A percentile compares a stretch with the other conserved stretches of the same genome.
These are phyloP conservation scores for Cenchrus purpureus DNA, from an alignment of 176 grass and related monocot species.

Conservation along the genomic window DNA sequence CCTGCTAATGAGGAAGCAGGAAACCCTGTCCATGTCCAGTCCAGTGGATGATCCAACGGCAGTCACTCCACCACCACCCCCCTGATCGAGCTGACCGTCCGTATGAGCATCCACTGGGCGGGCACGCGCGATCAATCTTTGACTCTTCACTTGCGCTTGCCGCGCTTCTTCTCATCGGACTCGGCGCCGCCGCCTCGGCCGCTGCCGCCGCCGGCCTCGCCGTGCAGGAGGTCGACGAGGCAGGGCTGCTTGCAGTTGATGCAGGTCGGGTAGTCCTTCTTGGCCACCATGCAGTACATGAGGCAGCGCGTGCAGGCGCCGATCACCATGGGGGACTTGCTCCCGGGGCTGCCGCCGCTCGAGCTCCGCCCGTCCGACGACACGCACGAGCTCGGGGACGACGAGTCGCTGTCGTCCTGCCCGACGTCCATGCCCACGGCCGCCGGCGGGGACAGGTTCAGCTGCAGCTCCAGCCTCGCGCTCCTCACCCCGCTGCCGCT, in stretches of 20 bases:
- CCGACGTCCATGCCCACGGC: slow-evolving; percentile 22
- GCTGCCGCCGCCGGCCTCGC: slow-evolving; percentile 28
- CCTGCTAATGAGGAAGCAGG: background rate
- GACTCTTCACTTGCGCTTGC: slow-evolving; percentile 49
- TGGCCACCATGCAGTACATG: slow-evolving; percentile 76
- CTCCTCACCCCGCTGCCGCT: slow-evolving; percentile 34
- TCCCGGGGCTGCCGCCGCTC: slow-evolving; percentile 22
- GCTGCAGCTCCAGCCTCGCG: slow-evolving; percentile 54
- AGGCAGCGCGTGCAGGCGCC: slow-evolving; percentile 71
- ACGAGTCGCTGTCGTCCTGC: slow-evolving; percentile 40
- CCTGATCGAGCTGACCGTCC: slow-evolving; percentile 41
- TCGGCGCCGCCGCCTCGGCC: slow-evolving; percentile 2
- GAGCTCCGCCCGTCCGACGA: slow-evolving; percentile 50
- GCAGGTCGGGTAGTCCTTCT: slow-evolving; percentile 66
- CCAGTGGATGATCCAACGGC: slow-evolving; percentile 72
- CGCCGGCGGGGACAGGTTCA: slow-evolving; percentile 53
- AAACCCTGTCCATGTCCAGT: background rate
- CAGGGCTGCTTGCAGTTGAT: slow-evolving; percentile 70
- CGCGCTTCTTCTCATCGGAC: slow-evolving; percentile 46
- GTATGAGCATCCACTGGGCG: slow-evolving; percentile 68
- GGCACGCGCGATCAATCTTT: background rate
- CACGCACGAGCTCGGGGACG: slow-evolving; percentile 67
- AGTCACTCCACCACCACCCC: slow-evolving; percentile 34
- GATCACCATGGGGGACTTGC: slow-evolving; percentile 64
- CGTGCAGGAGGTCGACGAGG: slow-evolving; percentile 64